These are phyloP conservation scores for Yamadazyma sp. DNA, from an alignment of 1,139 yeast species.

Conservation along the genomic window DNA sequence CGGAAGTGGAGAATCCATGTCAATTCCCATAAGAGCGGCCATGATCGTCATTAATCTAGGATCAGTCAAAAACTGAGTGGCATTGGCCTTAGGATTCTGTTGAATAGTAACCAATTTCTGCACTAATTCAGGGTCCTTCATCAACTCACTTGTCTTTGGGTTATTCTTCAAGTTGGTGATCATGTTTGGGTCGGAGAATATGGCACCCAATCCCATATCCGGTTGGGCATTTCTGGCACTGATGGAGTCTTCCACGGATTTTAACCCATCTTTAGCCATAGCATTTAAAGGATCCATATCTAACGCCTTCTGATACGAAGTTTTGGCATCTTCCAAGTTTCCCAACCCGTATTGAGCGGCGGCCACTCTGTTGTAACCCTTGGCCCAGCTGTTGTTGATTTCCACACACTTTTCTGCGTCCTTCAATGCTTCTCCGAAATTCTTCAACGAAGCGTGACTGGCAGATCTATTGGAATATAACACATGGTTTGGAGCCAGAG, in stretches of 20 bases:
- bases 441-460: constrained; percentile 74
- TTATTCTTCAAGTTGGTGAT: constrained; percentile 72
- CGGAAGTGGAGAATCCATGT: constrained; percentile 53
- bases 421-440: constrained; percentile 68
- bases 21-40: constrained; percentile 85
- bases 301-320: constrained; percentile 75
- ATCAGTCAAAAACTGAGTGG: constrained; percentile 66
- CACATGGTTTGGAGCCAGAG: constrained; percentile 82
- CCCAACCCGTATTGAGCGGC: constrained; percentile 91
- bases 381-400: constrained; percentile 86
- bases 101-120: constrained; percentile 66
- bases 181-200: constrained; percentile 80
- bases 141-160: constrained; percentile 83
- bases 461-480: constrained; percentile 95
- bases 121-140: constrained; percentile 86
- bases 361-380: constrained; percentile 91
- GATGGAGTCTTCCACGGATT: constrained; percentile 62
- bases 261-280: constrained; percentile 83
- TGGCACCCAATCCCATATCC: constrained; percentile 73
- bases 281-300: constrained; percentile 79
- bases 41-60: constrained; percentile 87
- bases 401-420: constrained; percentile 84
- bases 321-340: constrained; percentile 66
- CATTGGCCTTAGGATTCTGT: constrained; percentile 72
- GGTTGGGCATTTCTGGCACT: constrained; percentile 48